Evolutionary conservation across 1,284 basidiomycete species (phyloP), one percentile per base, ranked within the genome.

Genomic region (Thecaphora frezii): DNA sequence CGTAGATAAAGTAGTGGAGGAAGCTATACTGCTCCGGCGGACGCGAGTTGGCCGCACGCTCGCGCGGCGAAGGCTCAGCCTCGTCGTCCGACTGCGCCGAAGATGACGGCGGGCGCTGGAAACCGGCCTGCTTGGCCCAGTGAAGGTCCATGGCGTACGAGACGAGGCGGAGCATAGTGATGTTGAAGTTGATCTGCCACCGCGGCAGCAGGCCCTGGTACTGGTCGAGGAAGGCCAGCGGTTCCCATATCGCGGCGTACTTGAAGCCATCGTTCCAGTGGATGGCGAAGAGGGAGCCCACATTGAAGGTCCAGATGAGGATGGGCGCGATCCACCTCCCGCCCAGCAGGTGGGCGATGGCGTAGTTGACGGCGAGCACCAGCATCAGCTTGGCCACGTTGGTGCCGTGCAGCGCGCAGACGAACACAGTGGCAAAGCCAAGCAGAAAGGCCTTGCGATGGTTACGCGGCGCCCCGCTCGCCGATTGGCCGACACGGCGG

Each of bases 141-240:
- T 90, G 86, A 70, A 88, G 88, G 77, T 98, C 94, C 84, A 97
- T 86, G 53, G 87, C 88, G 81, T 92, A 98, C 0, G 92, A 96
- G 12, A 98, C 84, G 30, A 97, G 84, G 16, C 96, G 86, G 30
- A 98, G 84, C 90, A 96, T 96, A 2, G 92, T 93, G 69, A 98
- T 93, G 79, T 98, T 98, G 84, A 94, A 97, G 69, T 84, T 87
- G 74, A 97, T 85, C 73, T 97, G 87, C 94, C 96, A 98, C 28
- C 92, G 83, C 5, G 92, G 90, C 85, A 93, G 51, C 83, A 86
- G 44, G 83, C 94, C 81, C 18, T 66, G 58, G 85, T 86, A 37
- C 55, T 72, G 61, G 76, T 97, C 92, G 89, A 94, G 69, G 18
- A 76, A 78, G 5, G 80, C 83, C 30, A 94, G 77, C 5, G 81